Conservation (phyloP, 495 filamentous ascomycete species). For the Achaetomiella virescens region DNA sequence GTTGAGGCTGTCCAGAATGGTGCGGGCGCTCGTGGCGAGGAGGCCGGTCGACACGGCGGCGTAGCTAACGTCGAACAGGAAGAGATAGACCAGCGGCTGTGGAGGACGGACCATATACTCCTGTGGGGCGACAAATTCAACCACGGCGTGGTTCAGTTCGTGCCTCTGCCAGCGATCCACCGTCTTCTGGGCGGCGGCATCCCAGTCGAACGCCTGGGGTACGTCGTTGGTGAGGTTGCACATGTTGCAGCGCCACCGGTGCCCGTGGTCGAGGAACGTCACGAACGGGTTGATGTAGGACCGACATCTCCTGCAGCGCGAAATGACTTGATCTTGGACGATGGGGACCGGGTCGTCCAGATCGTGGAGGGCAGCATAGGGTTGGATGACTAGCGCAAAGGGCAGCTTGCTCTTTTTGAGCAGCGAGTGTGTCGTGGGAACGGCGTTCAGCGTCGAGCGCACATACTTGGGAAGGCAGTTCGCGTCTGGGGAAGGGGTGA, state of each 20-base stretch:
- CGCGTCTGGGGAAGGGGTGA: constrained; percentile 83
- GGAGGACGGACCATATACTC: constrained; percentile 99
- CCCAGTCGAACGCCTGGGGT: constrained; percentile 98
- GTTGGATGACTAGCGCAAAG: constrained; percentile 93
- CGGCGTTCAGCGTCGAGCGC: constrained; percentile 87
- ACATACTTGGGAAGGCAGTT: constrained; percentile 95
- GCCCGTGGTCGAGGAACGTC: constrained; percentile 91
- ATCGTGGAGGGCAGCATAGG: constrained; percentile 88
- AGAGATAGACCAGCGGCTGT: constrained; percentile 95
- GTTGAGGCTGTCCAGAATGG: constrained; percentile 91
- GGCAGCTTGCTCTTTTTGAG: constrained; percentile 95
- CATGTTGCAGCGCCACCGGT: constrained; percentile 99
- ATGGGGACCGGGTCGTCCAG: constrained; percentile 84
- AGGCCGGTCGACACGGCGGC: constrained; percentile 85
- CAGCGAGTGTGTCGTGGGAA: constrained; percentile 82
- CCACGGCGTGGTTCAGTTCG: constrained; percentile 89
- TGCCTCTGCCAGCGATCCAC: constrained; percentile 83
- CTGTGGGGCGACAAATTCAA: constrained; percentile 95
- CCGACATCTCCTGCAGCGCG: constrained; percentile 86
- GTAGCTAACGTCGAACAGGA: constrained; percentile 95
- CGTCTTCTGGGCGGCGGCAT: constrained; percentile 78
- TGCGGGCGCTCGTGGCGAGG: constrained; percentile 88
- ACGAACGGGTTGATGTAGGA: constrained; percentile 98
- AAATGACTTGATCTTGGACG: constrained; percentile 94
- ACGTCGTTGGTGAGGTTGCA: constrained; percentile 98